These are phyloP conservation scores for Candida hispaniensis DNA, from an alignment of 805 yeast genomes.

Conservation along the genomic window DNA sequence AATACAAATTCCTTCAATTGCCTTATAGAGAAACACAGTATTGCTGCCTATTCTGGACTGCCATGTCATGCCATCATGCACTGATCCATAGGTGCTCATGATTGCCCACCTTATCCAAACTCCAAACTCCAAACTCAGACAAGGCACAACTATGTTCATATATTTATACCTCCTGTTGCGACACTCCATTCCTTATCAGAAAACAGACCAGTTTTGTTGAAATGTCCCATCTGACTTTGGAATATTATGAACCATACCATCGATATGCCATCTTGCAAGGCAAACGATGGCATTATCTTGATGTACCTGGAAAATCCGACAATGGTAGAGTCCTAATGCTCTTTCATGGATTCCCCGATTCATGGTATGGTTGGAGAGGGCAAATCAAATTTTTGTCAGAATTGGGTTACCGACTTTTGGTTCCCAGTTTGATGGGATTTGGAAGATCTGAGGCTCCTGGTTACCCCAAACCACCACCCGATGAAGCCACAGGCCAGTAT, in stretches of 20 bases:
- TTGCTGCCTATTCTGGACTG: too few relatives aligned
- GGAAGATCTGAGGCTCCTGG: conserved; percentile 12
- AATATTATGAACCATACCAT: conserved; percentile 10
- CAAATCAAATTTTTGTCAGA: conserved; percentile 6
- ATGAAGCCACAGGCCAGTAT: conserved; percentile 12
- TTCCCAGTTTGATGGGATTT: conserved; percentile 13
- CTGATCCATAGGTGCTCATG: too few relatives aligned
- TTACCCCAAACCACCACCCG: conserved; percentile 8
- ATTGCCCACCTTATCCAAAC: too few relatives aligned
- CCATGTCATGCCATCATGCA: too few relatives aligned
- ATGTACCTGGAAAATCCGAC: conserved; percentile 5
- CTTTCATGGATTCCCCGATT: conserved; percentile 14
- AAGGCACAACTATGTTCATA: too few relatives aligned
- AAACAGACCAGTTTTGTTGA: too few relatives aligned
- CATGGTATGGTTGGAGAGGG: conserved; percentile 14
- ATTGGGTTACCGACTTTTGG: conserved; percentile 10
- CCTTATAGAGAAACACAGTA: too few relatives aligned
- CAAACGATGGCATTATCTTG: conserved; percentile 16
- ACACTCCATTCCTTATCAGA: too few relatives aligned
- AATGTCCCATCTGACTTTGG: conserved; percentile 4
- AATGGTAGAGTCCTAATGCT: conserved; percentile 6
- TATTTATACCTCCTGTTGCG: too few relatives aligned
- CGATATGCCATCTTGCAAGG: conserved; percentile 6
- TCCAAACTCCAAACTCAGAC: too few relatives aligned
- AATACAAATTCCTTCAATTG: too few relatives aligned